Base-by-base conservation (phyloP, 2,329 filamentous ascomycete genomes). In the Colletotrichum salicis region DNA sequence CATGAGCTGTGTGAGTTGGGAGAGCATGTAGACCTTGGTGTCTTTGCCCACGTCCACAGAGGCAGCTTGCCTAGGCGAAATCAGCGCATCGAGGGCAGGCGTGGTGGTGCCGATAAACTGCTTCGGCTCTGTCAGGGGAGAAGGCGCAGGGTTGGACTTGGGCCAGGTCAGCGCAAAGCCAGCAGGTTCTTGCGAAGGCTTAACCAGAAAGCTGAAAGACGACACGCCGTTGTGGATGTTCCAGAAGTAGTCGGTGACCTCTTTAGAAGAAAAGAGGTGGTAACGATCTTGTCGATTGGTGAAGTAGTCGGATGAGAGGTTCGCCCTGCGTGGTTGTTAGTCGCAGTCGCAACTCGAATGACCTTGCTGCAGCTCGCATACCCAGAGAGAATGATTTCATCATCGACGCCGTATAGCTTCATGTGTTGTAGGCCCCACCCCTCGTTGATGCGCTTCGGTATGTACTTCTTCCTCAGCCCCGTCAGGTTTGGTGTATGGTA, bases 351-450 rank as follows among this genome's bases (percentile, higher is more conserved):
- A 3, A 33, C 31, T 24, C 5, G 37, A 15, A 7, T 1, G 1
- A 4, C 13, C 19, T 19, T 24, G 33, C 24, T 19, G 55, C 15
- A 13, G 12, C 3, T 19, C 5, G n/a, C 85, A 74, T 87, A 94
- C 90, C 95, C 95, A 8, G 95, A 97, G 77, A 99, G 90, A 75
- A 99, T 96, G 70, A 99, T 93, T 81, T 97, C 95, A 78, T 99
- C 95, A 77, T 99, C 96, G 27, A 97, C 86, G 0, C 96, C 96
- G 77, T 99, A 99, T 0, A 99, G 86, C 86, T 99, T 99, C 96
- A 99, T 99, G 79, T 99, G 96, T 80, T 99, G 96, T 73, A 99
- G 83, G 1, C 96, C 96, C 96, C 96, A 99, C 22, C 96, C 96
- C 83, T 99, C 96, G 76, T 99, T 99, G 80, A 99, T 96, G 24